phyloP scores from a whole-genome alignment of 2,329 filamentous ascomycete genomes.

The Neopestalotiopsis sp. region DNA sequence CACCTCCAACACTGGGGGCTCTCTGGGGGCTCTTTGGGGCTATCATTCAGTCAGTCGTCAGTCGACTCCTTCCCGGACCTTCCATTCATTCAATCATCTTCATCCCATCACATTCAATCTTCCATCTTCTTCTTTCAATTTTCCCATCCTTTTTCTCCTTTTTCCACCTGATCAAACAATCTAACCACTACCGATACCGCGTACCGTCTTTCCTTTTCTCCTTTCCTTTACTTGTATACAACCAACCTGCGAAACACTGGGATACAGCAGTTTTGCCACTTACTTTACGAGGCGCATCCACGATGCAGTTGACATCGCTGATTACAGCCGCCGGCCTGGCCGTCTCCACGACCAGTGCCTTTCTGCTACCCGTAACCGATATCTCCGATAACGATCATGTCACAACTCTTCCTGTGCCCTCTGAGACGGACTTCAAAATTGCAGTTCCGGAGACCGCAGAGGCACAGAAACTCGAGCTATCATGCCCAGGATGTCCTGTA shows the following conservation, averaged over 20 bases:
- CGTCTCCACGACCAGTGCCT: constrained; percentile 37
- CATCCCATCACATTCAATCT: neutral
- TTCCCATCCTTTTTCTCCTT: neutral
- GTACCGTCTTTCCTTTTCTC: neutral
- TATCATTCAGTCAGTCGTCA: neutral
- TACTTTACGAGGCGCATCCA: constrained; percentile 20
- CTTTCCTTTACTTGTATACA: neutral
- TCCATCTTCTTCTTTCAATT: neutral
- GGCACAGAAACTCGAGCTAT: constrained; percentile 30
- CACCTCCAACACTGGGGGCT: no score
- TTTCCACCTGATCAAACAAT: neutral
- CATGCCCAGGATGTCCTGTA: constrained; percentile 36
- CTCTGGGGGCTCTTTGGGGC: neutral
- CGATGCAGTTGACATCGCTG: constrained; percentile 39
- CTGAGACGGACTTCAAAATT: constrained; percentile 22
- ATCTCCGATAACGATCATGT: constrained; percentile 30
- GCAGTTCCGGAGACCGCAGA: constrained; percentile 23
- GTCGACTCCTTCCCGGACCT: neutral
- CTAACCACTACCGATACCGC: neutral
- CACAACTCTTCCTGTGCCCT: constrained; percentile 34
- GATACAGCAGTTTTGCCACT: constrained; percentile 21
- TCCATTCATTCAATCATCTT: neutral
- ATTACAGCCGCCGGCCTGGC: constrained; percentile 40
- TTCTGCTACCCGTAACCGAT: constrained; percentile 35
- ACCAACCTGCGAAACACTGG: neutral